Base-by-base conservation (phyloP, 2,329 filamentous ascomycete genomes). In the Fusarium odoratissimum region DNA sequence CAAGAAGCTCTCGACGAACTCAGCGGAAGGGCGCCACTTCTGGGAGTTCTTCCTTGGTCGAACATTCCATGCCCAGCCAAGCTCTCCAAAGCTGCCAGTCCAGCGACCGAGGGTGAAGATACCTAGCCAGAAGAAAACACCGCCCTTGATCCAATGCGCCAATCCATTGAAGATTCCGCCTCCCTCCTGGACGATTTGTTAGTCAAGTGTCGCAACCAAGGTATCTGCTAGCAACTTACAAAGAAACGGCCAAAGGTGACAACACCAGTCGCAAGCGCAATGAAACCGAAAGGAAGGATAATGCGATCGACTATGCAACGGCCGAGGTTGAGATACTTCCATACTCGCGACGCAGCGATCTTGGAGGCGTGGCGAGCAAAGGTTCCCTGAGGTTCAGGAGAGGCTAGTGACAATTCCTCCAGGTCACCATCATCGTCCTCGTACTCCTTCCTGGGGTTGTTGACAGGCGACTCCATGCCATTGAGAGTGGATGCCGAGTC, bases 1-100 rank as follows among this genome's bases (percentile, higher is more conserved):
- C 73, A 97, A 89, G 63, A 92, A 91, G 38, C 94, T 97, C 82
- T 98, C 95, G 54, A 92, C 90, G 76, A 97, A 97, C 83, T 98
- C 95, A 30, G 93, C 94, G 0, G 93, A 93, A 2, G 93, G 93
- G 56, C 90, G 90, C 88, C 92, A 92, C 78, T 86, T 89, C 72
- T 89, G 86, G 23, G 90, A 87, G 17, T 74, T 67, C 21, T 76
- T 77, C 69, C 81, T 86, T 7, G 94, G 94, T 67, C 93, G 92
- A 67, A 95, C 82, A 77, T 98, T 98, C 95, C 95, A 98, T 0
- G 95, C 94, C 95, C 95, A 98, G 73, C 95, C 95, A 63, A 95
- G 88, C 67, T 97, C 93, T 64, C 93, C 91, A 80, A 97, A 98
- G 80, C 93, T 93, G 31, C 95, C 95, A 78, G 95, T 90, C 92